These are phyloP conservation scores for Cafeteria roenbergensis DNA, from an alignment of 108 stramenopile species.

Conservation along the genomic window DNA sequence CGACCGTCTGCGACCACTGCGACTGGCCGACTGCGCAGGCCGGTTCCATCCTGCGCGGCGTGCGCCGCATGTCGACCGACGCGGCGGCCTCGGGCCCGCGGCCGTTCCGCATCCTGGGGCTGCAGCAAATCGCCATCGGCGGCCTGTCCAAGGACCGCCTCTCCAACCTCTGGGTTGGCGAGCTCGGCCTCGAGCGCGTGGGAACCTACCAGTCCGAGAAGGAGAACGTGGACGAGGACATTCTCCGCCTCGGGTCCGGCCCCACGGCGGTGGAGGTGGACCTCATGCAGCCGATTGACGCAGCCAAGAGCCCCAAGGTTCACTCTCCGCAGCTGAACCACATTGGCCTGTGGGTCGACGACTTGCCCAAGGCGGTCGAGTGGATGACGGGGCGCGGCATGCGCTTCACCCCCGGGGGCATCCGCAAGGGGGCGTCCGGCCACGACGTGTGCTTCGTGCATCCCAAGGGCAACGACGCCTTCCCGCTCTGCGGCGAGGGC, in stretches of 20 bases:
- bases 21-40: no score
- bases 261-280: conserved; percentile 76
- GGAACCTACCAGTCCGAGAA: conserved; percentile 52
- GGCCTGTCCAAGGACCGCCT: conserved; percentile 49
- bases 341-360: conserved; percentile 91
- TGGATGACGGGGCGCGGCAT: conserved; percentile 68
- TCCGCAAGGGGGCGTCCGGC: conserved; percentile 79
- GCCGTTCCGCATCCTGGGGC: conserved; percentile 71
- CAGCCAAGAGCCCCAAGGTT: conserved; percentile 47
- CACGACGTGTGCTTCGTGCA: conserved; percentile 90
- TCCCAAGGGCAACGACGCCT: conserved; percentile 74
- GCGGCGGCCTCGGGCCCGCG: conserved; percentile 10
- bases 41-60: no score
- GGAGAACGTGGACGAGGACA: conserved; percentile 94
- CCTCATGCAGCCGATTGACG: conserved; percentile 84
- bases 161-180: conserved; percentile 61
- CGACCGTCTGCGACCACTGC: no score
- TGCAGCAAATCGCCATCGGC: conserved; percentile 91
- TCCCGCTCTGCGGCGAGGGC: conserved; percentile 73
- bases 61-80: no score
- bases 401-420: conserved; percentile 72
- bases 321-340: conserved; percentile 84
- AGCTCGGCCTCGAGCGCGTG: conserved; percentile 60
- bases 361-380: conserved; percentile 60
- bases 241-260: conserved; percentile 59